These are phyloP conservation scores for Tilletia horrida DNA, from an alignment of 1,284 basidiomycete genomes.

Conservation along the genomic window DNA sequence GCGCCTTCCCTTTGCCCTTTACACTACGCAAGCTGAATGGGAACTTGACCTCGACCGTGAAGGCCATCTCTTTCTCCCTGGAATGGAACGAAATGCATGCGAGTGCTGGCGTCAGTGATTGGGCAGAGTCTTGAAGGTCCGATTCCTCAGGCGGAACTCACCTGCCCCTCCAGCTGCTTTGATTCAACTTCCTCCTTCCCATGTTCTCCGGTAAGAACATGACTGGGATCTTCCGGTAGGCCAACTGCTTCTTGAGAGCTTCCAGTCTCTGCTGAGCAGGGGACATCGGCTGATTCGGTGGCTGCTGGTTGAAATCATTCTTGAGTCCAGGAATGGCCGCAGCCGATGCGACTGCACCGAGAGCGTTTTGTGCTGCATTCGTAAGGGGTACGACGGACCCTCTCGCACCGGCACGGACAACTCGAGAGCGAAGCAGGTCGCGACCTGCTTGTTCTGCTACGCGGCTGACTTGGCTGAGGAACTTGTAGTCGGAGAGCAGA, in stretches of 20 bases:
- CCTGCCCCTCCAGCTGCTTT: constrained; percentile 13
- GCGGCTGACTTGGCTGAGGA: constrained; percentile 7
- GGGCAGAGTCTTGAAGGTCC: background rate
- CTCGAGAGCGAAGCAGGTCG: background rate
- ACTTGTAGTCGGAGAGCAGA: background rate
- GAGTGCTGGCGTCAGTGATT: background rate
- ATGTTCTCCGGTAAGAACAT: constrained; percentile 10
- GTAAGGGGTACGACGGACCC: background rate
- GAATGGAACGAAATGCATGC: background rate
- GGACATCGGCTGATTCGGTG: background rate
- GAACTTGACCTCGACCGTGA: constrained; percentile 6
- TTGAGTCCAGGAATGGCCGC: background rate
- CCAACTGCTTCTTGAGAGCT: constrained; percentile 14
- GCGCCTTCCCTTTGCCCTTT: background rate
- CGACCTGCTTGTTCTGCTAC: constrained; percentile 7
- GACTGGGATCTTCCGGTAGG: constrained; percentile 11
- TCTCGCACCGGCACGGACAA: background rate
- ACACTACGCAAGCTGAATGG: background rate
- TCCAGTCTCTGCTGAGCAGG: background rate
- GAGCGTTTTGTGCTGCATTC: background rate
- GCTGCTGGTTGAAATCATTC: background rate
- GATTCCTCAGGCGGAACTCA: no score
- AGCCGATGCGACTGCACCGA: background rate
- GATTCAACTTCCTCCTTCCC: background rate
- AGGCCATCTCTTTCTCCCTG: constrained; percentile 16